Base-by-base conservation (phyloP, 2,329 filamentous ascomycete genomes). In the Ophiocordyceps camponoti-rufipedis region DNA sequence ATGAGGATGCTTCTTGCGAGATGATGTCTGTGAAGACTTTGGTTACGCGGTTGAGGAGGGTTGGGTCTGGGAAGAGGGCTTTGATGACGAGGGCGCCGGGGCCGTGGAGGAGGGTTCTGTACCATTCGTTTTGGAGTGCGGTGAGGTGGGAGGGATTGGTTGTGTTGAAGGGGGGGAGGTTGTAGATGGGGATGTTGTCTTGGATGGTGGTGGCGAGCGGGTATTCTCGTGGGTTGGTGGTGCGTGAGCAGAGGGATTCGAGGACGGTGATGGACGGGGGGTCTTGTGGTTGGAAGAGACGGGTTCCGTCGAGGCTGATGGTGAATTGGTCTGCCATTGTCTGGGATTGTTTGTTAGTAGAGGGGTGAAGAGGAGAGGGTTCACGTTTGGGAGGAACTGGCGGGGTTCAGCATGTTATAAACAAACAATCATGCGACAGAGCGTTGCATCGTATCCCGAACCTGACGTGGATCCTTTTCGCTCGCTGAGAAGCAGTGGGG, bases 61-160 rank as follows among this genome's bases (percentile, higher is more conserved):
- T 2, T 2, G 51, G 50, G 47, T 68, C 52, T n/a, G 59, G 58
- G 58, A 70, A 71, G 53, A 80, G 68, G 45, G 62, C 59, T 44
- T 71, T 67, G 4, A 75, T 64, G n/a, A 78, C 68, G 49, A 77
- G 69, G 13, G 80, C 72, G 5, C 77, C 76, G 0, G 77, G 73
- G 0, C 76, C 76, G 1, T 63, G 60, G 46, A 68, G 62, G 2
- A 80, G 67, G 46, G 74, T 66, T 12, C 39, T 38, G 10, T 41
- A 44, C 43, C 18, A 40, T 13, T 44, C 33, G 19, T 44, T 32
- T 39, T 38, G 43, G 9, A 44, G 33, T 1, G 14, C 32, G 33
- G 43, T 29, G 11, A 29, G 29, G 18, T 33, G 29, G 16, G 33
- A 29, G n/a, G 42, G 2, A 18, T 2, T 33, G 9, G 18, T 23